A percentile compares a stretch with the other conserved stretches of the same genome.
These are phyloP conservation scores for Clarireedia hainanense DNA, from an alignment of 2,329 filamentous ascomycete genomes.

Conservation along the genomic window DNA sequence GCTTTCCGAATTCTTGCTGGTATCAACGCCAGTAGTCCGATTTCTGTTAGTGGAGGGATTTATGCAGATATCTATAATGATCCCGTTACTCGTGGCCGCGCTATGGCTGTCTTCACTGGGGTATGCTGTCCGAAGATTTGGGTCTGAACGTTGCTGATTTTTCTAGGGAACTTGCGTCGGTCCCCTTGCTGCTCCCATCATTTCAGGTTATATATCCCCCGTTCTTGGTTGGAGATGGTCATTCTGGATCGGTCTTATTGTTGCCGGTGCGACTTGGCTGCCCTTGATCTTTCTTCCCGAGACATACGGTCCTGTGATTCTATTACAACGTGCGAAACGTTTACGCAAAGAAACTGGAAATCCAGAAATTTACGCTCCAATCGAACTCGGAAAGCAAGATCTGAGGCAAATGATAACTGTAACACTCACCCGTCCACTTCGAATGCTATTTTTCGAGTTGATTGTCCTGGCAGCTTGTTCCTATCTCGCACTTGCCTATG, in stretches of 20 bases:
- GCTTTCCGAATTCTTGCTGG: constrained; percentile 56
- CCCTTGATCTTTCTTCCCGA: constrained; percentile 57
- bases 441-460: constrained; percentile 53
- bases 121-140: constrained; percentile 29
- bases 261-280: constrained; percentile 54
- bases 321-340: constrained; percentile 49
- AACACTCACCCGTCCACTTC: constrained; percentile 51
- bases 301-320: constrained; percentile 50
- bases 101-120: constrained; percentile 57
- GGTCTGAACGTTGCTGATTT: background rate
- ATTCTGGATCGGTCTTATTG: constrained; percentile 52
- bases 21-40: constrained; percentile 48
- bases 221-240: constrained; percentile 55
- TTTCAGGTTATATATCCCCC: constrained; percentile 52
- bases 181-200: constrained; percentile 51
- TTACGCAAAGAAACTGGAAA: constrained; percentile 52
- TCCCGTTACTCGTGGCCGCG: constrained; percentile 46
- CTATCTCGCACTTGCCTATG: constrained; percentile 54
- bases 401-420: constrained; percentile 43
- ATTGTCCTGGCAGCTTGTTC: constrained; percentile 55
- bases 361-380: constrained; percentile 47
- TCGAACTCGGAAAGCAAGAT: constrained; percentile 53
- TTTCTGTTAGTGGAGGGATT: constrained; percentile 55
- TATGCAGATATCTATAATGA: constrained; percentile 59
- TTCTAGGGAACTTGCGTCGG: constrained; percentile 53